Percentiles rank a stretch among this genome's conserved stretches.
Conservation (phyloP, 2,329 filamentous ascomycete genomes). For the Cladophialophora chaetospira region DNA sequence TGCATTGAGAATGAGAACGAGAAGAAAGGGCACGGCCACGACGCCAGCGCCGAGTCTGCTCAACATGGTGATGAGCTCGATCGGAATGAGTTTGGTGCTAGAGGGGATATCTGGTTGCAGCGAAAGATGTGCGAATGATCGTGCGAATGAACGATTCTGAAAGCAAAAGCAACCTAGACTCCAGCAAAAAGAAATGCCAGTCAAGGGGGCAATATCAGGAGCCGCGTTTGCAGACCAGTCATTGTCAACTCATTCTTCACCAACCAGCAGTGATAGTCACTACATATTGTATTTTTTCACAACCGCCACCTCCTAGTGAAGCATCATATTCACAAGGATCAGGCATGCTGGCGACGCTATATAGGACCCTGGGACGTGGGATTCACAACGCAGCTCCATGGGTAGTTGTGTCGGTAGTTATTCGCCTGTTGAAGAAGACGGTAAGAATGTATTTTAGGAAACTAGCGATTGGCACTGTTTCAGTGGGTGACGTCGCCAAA, state of each 20-base stretch:
- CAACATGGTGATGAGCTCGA: background rate
- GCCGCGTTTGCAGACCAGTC: background rate
- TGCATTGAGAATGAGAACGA: background rate
- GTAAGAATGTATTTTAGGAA: background rate
- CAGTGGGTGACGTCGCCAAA: slow-evolving; percentile 11
- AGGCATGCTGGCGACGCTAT: too few relatives aligned
- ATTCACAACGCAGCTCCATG: background rate
- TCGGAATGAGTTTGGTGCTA: background rate
- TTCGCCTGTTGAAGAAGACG: background rate
- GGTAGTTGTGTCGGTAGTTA: background rate
- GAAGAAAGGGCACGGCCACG: background rate
- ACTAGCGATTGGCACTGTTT: slow-evolving; percentile 13
- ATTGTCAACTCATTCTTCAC: slow-evolving; percentile 2
- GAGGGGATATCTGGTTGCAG: background rate
- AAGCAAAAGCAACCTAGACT: too few relatives aligned
- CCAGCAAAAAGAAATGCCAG: background rate
- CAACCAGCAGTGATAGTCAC: background rate
- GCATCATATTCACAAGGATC: background rate
- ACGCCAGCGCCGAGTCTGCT: background rate
- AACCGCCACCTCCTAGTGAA: background rate
- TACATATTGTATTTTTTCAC: too few relatives aligned
- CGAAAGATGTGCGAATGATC: background rate
- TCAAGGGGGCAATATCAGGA: background rate
- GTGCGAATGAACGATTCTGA: too few relatives aligned
- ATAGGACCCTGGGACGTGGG: background rate